These are phyloP conservation scores for Lophiotrema nucula DNA, from an alignment of 495 filamentous ascomycete species.

Conservation along the genomic window DNA sequence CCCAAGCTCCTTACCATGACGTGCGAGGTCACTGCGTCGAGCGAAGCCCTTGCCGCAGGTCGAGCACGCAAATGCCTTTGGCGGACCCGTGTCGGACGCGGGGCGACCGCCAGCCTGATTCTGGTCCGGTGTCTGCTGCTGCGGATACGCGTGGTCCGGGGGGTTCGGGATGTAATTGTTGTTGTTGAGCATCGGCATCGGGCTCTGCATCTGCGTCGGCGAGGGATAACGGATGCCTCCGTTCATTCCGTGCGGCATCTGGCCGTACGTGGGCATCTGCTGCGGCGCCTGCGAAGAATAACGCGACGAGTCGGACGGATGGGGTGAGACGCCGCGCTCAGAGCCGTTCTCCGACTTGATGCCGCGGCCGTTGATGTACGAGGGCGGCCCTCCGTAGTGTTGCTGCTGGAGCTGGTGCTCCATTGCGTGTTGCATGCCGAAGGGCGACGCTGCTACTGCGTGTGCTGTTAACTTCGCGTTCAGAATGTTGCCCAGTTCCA, in stretches of 20 bases:
- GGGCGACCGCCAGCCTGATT: constrained; percentile 39
- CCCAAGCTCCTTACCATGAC: constrained; percentile 67
- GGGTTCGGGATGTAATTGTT: constrained; percentile 40
- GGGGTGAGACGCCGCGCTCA: constrained; percentile 68
- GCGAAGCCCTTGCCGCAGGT: constrained; percentile 92
- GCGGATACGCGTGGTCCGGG: constrained; percentile 40
- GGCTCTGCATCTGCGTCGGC: constrained; percentile 54
- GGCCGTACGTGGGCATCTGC: constrained; percentile 45
- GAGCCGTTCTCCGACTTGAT: constrained; percentile 58
- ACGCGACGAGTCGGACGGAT: constrained; percentile 64
- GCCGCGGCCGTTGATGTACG: constrained; percentile 44
- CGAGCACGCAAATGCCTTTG: constrained; percentile 87
- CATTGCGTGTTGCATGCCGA: constrained; percentile 39
- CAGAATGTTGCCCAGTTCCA: constrained; percentile 39
- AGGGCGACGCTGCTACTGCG: constrained; percentile 29
- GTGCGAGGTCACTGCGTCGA: constrained; percentile 86
- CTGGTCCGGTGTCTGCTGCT: constrained; percentile 38
- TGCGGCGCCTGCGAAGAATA: constrained; percentile 55
- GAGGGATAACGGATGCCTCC: constrained; percentile 55
- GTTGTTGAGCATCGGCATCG: constrained; percentile 57
- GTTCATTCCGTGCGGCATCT: constrained; percentile 42
- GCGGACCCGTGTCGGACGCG: constrained; percentile 50
- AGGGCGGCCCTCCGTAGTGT: constrained; percentile 33
- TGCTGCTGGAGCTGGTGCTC: constrained; percentile 37
- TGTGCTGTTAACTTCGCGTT: constrained; percentile 39